Base-by-base conservation (phyloP, 1,139 yeast species). In the Debaryomyces nepalensis region DNA sequence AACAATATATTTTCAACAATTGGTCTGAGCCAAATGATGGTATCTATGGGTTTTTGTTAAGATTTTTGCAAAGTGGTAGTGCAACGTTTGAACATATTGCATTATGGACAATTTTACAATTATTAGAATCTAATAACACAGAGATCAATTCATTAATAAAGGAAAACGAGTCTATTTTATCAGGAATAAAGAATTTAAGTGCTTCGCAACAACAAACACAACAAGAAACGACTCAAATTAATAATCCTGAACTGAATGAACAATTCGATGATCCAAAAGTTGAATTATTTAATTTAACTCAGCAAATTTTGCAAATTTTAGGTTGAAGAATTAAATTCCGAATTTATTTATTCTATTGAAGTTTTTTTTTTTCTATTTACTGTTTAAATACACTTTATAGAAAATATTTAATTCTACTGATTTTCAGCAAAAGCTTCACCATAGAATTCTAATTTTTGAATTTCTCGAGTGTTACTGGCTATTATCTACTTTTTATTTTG, bases 41-140 rank as follows among this genome's bases (percentile, higher is more conserved):
- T 46, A 86, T 95, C 46, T 79, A 82, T 48, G 95, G 91, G 21
- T 95, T 93, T 59, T 75, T 93, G 52, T 75, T 83, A 31, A 74
- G 93, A 55, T 93, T 91, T 63, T 75, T 93, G 57, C 82, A 82
- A 50, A 82, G 91, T 57, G 87, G 86, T 33, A 93, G 91, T 63
- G 87, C 96, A n/a, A 93, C 98, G 0, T 95, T 93, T 66, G 98
- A 93, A 67, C 99, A 93, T 63, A 93, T 93, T 66, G 97, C 99
- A 1, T 79, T 91, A 48, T 93, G 99, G 99, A 91, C 97, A 40
- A 87, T 91, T 52, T 75, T 91, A 55, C 99, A 93, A 68, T 77
- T 93, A 50, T 76, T 95, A 50, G 99, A 93, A 67, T 84, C 95
- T 43, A 89, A 87, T 57, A 88, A 90, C 59, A 67, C 69, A 39